These are phyloP conservation scores for Kuraishia ogatae DNA, from an alignment of 805 yeast species.

Conservation along the genomic window DNA sequence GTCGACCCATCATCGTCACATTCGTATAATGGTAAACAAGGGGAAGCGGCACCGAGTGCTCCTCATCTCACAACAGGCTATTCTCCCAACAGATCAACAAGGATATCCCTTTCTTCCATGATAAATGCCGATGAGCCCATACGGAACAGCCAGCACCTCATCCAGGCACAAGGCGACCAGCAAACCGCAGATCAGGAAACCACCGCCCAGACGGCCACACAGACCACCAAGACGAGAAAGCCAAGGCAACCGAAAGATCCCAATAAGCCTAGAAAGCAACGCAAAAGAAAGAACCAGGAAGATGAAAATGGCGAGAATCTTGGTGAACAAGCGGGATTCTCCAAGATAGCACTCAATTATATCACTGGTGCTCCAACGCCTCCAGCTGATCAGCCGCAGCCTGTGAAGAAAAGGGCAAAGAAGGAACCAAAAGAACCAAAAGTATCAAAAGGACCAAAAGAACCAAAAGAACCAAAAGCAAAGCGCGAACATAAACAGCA, in stretches of 20 bases:
- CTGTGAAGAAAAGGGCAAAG: neutral
- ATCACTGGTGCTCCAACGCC: neutral
- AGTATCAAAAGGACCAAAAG: neutral
- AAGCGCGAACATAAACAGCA: neutral
- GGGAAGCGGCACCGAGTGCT: neutral
- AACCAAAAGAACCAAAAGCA: neutral
- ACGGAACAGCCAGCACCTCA: neutral
- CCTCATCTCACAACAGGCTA: neutral
- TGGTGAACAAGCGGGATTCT: neutral
- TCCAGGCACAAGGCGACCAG: neutral
- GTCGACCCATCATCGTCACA: neutral
- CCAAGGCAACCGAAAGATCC: neutral
- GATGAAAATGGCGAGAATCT: neutral
- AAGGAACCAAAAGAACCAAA: neutral
- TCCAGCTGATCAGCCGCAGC: neutral
- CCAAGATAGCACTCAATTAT: neutral
- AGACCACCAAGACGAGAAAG: neutral
- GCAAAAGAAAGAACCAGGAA: neutral
- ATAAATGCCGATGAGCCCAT: constrained; percentile 12
- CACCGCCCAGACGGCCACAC: neutral
- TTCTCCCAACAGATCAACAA: neutral
- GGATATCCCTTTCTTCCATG: constrained; percentile 16
- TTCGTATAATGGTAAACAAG: neutral
- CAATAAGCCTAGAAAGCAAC: neutral
- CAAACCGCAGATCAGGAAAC: neutral